Conservation (phyloP, 2,329 filamentous ascomycete genomes). For the Phyllosticta citrichinensis region DNA sequence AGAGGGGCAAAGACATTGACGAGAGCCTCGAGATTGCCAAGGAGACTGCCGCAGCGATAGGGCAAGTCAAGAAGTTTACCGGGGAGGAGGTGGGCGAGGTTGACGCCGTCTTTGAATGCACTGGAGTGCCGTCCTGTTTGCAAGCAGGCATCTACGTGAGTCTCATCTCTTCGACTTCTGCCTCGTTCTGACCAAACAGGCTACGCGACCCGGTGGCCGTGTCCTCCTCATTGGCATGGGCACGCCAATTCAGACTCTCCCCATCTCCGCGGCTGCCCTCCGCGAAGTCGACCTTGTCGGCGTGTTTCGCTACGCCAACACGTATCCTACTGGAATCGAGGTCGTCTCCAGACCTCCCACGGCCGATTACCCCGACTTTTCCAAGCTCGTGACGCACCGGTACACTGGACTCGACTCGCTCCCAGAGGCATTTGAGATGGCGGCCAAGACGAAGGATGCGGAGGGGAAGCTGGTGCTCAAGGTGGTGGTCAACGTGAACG, state of each 20-base stretch:
- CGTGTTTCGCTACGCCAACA: conserved; percentile 38
- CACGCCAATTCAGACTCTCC: conserved; percentile 63
- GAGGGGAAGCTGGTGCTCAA: conserved; percentile 61
- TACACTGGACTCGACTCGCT: conserved; percentile 55
- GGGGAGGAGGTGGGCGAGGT: conserved; percentile 42
- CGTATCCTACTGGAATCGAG: conserved; percentile 60
- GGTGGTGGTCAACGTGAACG: conserved; percentile 47
- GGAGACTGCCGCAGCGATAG: conserved; percentile 37
- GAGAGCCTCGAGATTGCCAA: conserved; percentile 43
- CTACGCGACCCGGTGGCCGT: conserved; percentile 59
- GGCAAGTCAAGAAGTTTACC: conserved; percentile 24
- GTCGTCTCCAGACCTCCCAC: conserved; percentile 38
- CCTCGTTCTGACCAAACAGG: conserved; percentile 18
- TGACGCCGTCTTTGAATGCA: conserved; percentile 66
- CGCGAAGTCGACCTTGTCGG: conserved; percentile 68
- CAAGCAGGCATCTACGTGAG: conserved; percentile 61
- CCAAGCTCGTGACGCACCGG: conserved; percentile 64
- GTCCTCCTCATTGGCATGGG: conserved; percentile 74
- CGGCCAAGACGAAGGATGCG: conserved; percentile 56
- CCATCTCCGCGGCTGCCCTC: conserved; percentile 60
- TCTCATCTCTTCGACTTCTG: conserved; percentile 6
- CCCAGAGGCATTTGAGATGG: conserved; percentile 58
- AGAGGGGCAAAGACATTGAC: conserved; percentile 40
- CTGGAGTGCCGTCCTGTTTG: conserved; percentile 64
- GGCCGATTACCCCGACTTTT: conserved; percentile 49